A percentile compares a stretch with the other conserved stretches of the same genome.
Evolutionary conservation across 2,329 filamentous ascomycete species (phyloP).

Genomic region (Claviceps sp.): DNA sequence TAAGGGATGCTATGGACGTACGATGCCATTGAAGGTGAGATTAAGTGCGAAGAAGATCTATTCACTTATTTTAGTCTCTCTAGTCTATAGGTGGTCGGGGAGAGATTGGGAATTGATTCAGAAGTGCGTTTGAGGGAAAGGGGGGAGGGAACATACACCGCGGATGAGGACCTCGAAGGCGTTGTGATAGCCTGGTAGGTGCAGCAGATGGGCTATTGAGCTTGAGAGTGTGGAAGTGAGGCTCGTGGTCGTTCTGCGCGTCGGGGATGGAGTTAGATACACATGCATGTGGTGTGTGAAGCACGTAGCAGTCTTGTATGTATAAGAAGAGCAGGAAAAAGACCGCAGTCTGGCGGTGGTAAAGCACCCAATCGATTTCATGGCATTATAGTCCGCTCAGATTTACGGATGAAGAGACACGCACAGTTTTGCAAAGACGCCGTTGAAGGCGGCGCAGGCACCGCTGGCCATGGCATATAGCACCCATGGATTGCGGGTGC

Average conservation of each 20-base stretch:
- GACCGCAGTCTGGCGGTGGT: too few relatives aligned
- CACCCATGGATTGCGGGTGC: constrained; percentile 41
- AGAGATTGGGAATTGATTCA: too few relatives aligned
- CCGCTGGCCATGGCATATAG: constrained; percentile 60
- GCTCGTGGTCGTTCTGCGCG: constrained; percentile 38
- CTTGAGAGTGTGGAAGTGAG: constrained; percentile 36
- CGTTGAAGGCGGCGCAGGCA: constrained; percentile 67
- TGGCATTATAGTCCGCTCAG: too few relatives aligned
- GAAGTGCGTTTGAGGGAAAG: background rate
- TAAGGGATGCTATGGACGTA: constrained; percentile 22
- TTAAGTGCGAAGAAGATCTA: constrained; percentile 66
- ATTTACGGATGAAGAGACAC: constrained; percentile 15
- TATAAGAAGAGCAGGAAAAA: background rate
- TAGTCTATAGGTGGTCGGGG: too few relatives aligned
- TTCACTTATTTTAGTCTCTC: background rate
- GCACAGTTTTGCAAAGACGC: constrained; percentile 72
- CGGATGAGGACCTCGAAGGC: constrained; percentile 36
- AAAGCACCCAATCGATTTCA: too few relatives aligned
- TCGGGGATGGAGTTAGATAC: background rate
- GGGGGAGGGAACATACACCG: constrained; percentile 25
- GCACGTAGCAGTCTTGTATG: too few relatives aligned
- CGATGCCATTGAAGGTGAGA: constrained; percentile 58
- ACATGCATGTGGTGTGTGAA: too few relatives aligned
- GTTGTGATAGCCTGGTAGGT: constrained; percentile 26
- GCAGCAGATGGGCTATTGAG: constrained; percentile 29